Evolutionary conservation across 768 basidiomycete species (phyloP).

Genomic region (Lactarius pseudohatsudake): DNA sequence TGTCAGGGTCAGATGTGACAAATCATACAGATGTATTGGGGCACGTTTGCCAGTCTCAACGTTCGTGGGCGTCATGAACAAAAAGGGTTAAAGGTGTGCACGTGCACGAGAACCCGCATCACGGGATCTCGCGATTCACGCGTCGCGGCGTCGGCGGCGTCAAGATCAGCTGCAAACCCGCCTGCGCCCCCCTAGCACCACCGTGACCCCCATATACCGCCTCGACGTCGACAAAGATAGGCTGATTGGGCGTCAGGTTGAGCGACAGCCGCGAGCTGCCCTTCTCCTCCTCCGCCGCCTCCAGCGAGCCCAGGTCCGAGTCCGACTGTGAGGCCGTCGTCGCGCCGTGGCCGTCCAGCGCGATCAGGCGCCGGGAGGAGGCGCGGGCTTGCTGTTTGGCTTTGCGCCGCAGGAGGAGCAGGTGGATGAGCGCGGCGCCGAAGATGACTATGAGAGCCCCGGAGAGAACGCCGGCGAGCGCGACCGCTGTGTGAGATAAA

Average conservation of each 20-base stretch:
- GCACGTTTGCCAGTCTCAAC: background rate
- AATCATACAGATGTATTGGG: background rate
- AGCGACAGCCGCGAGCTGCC: constrained; percentile 14
- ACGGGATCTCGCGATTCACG: background rate
- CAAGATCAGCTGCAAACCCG: constrained; percentile 24
- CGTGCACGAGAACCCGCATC: background rate
- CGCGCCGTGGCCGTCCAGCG: background rate
- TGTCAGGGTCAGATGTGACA: background rate
- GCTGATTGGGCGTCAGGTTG: constrained; percentile 23
- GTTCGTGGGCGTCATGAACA: background rate
- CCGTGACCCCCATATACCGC: background rate
- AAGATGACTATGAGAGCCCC: constrained; percentile 14
- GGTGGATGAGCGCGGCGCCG: constrained; percentile 7
- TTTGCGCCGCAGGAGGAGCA: constrained; percentile 14
- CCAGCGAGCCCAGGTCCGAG: constrained; percentile 1
- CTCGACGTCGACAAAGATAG: constrained; percentile 25
- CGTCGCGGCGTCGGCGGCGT: constrained; percentile 25
- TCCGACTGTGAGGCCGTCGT: constrained; percentile 8
- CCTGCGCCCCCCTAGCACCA: background rate
- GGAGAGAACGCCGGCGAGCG: constrained; percentile 10
- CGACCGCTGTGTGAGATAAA: constrained; percentile 7
- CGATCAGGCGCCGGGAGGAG: background rate
- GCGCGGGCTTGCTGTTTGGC: background rate
- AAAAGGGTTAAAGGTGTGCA: too few species aligned
- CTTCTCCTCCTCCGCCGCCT: background rate